phyloP scores from a whole-genome alignment of 495 filamentous ascomycete genomes.

The Podospora bellae-mahoneyi region DNA sequence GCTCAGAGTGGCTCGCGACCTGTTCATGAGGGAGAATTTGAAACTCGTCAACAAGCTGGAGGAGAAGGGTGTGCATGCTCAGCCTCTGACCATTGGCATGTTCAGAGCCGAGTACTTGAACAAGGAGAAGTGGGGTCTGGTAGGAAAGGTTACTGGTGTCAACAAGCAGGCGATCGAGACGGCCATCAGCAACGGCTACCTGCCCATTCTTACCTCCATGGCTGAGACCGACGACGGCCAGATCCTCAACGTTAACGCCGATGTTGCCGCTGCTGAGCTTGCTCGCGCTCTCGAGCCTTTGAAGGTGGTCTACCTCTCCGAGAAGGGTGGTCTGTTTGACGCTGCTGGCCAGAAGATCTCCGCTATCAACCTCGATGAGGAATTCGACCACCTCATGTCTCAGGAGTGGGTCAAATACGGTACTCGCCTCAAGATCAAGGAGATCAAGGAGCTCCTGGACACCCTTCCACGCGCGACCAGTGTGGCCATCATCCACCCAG shows the following conservation, averaged over 20 bases:
- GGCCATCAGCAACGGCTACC: slow-evolving; percentile 84
- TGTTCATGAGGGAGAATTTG: slow-evolving; percentile 95
- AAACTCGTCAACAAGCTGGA: slow-evolving; percentile 91
- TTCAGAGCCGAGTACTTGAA: slow-evolving; percentile 94
- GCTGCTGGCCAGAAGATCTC: slow-evolving; percentile 95
- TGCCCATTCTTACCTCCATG: slow-evolving; percentile 96
- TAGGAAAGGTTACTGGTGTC: slow-evolving; percentile 92
- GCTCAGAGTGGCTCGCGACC: slow-evolving; percentile 78
- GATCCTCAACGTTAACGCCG: slow-evolving; percentile 95
- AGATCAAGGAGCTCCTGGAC: slow-evolving; percentile 90
- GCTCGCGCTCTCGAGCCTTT: slow-evolving; percentile 85
- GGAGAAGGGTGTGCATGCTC: slow-evolving; percentile 83
- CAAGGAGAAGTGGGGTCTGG: slow-evolving; percentile 89
- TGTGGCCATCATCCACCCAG: slow-evolving; percentile 95
- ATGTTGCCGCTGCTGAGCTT: slow-evolving; percentile 91
- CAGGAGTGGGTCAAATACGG: slow-evolving; percentile 97
- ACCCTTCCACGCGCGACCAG: slow-evolving; percentile 87
- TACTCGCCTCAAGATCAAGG: slow-evolving; percentile 95
- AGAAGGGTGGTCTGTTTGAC: slow-evolving; percentile 96
- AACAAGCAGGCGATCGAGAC: slow-evolving; percentile 89
- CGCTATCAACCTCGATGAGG: slow-evolving; percentile 95
- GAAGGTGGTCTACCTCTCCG: slow-evolving; percentile 97
- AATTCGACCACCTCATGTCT: slow-evolving; percentile 90
- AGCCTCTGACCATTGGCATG: slow-evolving; percentile 89
- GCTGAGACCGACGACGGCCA: slow-evolving; percentile 92